These are phyloP conservation scores for Keithomyces neogunnii DNA, from an alignment of 2,329 filamentous ascomycete genomes.

Conservation along the genomic window DNA sequence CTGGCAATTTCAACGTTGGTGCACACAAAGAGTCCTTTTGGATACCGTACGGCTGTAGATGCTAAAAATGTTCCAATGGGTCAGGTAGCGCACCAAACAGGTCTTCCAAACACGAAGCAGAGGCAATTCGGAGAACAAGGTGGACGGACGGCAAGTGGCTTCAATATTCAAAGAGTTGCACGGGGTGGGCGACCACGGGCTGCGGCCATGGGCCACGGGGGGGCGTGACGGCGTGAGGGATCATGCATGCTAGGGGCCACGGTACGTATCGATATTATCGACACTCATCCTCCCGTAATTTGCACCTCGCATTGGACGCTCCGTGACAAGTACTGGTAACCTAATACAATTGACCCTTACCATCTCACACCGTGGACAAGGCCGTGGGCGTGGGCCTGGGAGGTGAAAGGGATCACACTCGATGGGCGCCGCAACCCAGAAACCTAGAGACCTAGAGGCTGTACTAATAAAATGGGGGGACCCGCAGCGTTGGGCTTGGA, in stretches of 20 bases:
- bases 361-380: not conserved
- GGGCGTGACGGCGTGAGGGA: not conserved
- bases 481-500: constrained; percentile 30
- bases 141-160: not conserved
- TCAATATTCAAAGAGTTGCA: not conserved
- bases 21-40: not conserved
- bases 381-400: not conserved
- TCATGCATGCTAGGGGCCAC: not conserved
- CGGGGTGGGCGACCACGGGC: not conserved
- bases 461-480: constrained; percentile 10
- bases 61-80: no score
- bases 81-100: not conserved
- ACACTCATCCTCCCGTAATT: no score
- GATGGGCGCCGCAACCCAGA: constrained; percentile 10
- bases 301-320: no score
- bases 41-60: no score
- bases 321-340: no score
- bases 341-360: no score
- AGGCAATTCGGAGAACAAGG: not conserved
- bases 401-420: not conserved
- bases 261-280: no score
- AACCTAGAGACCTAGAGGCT: not conserved
- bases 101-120: not conserved
- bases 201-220: not conserved
- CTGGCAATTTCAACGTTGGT: not conserved